Conservation (phyloP, 2,329 filamentous ascomycete genomes). For the Dactylellina drechsleri region DNA sequence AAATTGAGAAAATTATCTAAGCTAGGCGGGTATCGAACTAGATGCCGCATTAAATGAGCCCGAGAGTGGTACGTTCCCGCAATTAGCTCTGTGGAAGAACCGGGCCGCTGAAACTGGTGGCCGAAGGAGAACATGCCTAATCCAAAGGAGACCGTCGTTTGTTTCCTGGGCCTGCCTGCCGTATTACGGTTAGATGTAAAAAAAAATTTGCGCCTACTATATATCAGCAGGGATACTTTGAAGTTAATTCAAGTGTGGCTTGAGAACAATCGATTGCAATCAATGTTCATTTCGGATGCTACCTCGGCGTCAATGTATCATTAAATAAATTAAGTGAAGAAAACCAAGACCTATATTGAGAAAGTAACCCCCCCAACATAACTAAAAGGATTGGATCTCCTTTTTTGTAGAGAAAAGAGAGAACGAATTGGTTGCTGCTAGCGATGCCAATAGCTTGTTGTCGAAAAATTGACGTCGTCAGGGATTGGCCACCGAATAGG, state of each 20-base stretch:
- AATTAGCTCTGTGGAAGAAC: not conserved
- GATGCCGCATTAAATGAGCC: constrained; percentile 25
- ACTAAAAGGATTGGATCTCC: constrained; percentile 8
- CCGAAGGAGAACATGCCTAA: constrained; percentile 1
- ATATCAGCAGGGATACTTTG: not conserved
- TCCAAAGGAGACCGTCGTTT: not conserved
- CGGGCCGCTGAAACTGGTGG: not conserved
- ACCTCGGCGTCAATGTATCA: constrained; percentile 36
- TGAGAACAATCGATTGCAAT: not conserved
- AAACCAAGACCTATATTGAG: not conserved
- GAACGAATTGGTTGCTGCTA: not conserved
- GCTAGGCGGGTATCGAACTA: no score
- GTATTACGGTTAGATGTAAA: constrained; percentile 29
- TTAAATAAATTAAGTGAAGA: constrained; percentile 18
- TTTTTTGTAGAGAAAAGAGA: constrained; percentile 24
- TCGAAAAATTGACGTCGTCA: not conserved
- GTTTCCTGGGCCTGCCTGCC: constrained; percentile 23
- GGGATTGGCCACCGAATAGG: constrained; percentile 13
- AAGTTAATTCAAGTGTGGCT: constrained; percentile 20
- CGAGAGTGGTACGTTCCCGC: no score
- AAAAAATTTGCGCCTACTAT: constrained; percentile 4
- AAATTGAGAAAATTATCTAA: not conserved
- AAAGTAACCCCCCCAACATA: no score
- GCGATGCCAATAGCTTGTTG: constrained; percentile 3
- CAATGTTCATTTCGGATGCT: not conserved